phyloP scores from a whole-genome alignment of 2,329 filamentous ascomycete species.

The Monilinia fructicola region DNA sequence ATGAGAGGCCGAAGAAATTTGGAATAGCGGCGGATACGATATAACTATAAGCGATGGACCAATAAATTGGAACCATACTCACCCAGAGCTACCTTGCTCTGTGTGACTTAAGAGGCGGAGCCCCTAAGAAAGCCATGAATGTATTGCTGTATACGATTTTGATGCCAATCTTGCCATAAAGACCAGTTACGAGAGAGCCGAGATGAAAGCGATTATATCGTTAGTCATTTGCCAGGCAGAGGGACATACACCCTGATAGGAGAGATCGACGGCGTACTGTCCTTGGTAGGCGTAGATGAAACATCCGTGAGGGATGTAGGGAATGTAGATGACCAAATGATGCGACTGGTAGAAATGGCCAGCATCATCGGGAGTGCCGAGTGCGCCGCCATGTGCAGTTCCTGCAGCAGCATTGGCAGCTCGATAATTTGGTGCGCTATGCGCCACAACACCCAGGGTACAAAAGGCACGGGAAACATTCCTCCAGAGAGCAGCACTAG shows the following conservation, averaged over 20 bases:
- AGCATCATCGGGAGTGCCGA: constrained; percentile 27
- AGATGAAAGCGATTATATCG: constrained; percentile 34
- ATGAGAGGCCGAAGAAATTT: constrained; percentile 43
- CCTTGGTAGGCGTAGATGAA: constrained; percentile 44
- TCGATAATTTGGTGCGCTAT: constrained; percentile 42
- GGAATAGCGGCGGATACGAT: constrained; percentile 54
- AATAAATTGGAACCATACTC: constrained; percentile 55
- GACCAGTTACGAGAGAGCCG: constrained; percentile 42
- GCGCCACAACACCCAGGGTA: constrained; percentile 38
- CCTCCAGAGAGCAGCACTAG: constrained; percentile 37
- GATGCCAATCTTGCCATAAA: constrained; percentile 46
- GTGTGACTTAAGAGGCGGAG: constrained; percentile 39
- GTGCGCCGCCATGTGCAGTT: constrained; percentile 23
- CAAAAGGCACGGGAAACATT: constrained; percentile 40
- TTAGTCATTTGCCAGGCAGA: constrained; percentile 45
- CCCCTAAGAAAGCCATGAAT: constrained; percentile 46
- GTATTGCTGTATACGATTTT: constrained; percentile 49
- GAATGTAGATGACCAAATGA: constrained; percentile 35
- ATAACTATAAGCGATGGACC: constrained; percentile 57
- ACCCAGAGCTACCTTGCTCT: constrained; percentile 44
- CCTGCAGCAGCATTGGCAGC: constrained; percentile 28
- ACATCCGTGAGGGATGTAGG: constrained; percentile 43
- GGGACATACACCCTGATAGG: constrained; percentile 45
- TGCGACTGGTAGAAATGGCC: constrained; percentile 26
- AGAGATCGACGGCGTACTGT: constrained; percentile 50